A percentile compares a stretch with the other conserved stretches of the same genome.
Evolutionary conservation across 306 rosid genomes (phyloP).

Genomic region (Mucuna pruriens): DNA sequence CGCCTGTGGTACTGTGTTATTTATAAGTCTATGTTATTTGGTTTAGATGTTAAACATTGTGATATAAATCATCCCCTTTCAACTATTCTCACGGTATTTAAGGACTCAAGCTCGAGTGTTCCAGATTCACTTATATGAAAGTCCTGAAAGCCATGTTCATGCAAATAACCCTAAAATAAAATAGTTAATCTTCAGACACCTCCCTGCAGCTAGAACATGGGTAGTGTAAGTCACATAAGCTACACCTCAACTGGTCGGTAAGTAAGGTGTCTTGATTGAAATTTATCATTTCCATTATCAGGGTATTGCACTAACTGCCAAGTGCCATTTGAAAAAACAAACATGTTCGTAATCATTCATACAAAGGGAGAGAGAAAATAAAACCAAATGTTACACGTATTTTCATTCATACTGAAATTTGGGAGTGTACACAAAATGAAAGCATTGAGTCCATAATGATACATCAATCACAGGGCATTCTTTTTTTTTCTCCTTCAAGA

Average conservation of each 20-base stretch:
- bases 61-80: neutral
- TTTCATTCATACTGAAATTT: constrained; percentile 18
- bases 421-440: constrained; percentile 27
- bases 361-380: neutral
- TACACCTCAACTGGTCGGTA: neutral
- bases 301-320: neutral
- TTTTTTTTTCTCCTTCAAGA: constrained; percentile 45
- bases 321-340: neutral
- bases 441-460: constrained; percentile 24
- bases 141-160: neutral
- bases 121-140: neutral
- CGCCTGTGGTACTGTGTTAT: neutral
- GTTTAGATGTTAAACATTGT: neutral
- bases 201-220: neutral
- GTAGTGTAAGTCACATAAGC: neutral
- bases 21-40: neutral
- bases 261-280: neutral
- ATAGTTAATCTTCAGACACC: neutral
- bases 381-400: neutral
- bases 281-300: neutral
- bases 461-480: constrained; percentile 21
- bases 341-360: neutral
- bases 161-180: neutral
- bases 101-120: neutral
- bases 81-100: neutral